Percentiles rank a stretch among this genome's conserved stretches.
These are phyloP conservation scores for Kwoniella dendrophila DNA, from an alignment of 768 basidiomycete species.

Conservation along the genomic window DNA sequence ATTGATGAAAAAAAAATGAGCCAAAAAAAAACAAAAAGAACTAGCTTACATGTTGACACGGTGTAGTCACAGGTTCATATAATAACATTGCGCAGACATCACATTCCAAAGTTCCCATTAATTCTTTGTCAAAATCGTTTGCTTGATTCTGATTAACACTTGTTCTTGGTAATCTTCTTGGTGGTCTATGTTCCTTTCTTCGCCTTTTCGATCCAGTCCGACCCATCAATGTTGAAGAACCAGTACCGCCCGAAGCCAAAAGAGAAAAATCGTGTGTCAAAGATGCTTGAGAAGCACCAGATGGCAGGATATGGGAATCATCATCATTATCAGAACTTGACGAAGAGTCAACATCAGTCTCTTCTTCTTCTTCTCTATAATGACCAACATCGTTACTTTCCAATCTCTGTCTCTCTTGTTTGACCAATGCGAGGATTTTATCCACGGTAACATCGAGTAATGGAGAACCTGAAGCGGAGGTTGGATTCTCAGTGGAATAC, in stretches of 20 bases:
- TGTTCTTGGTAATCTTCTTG: slow-evolving; percentile 3
- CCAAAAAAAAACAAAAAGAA: no score
- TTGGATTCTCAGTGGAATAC: slow-evolving; percentile 28
- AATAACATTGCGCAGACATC: slow-evolving; percentile 87
- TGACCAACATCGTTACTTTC: slow-evolving; percentile 3
- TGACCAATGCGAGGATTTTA: slow-evolving; percentile 45
- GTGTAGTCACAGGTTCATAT: slow-evolving; percentile 84
- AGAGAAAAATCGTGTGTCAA: slow-evolving; percentile 14
- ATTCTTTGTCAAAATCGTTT: slow-evolving; percentile 54
- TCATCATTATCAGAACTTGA: slow-evolving; percentile 6
- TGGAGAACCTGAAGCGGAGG: slow-evolving; percentile 19
- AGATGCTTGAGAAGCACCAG: neutral
- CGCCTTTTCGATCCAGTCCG: slow-evolving; percentile 17
- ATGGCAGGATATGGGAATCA: neutral
- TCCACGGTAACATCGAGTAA: slow-evolving; percentile 49
- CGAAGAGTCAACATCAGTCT: slow-evolving; percentile 12
- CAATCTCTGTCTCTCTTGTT: slow-evolving; percentile 29
- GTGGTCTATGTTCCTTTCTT: slow-evolving; percentile 1
- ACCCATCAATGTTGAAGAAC: neutral
- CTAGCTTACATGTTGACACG: slow-evolving; percentile 84
- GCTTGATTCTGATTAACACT: neutral
- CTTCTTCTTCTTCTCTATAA: slow-evolving; percentile 1
- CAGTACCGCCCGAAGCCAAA: slow-evolving; percentile 2
- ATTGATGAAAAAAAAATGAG: neutral
- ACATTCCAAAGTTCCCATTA: slow-evolving; percentile 73